Evolutionary conservation across 2,329 filamentous ascomycete genomes (phyloP), one percentile per base, ranked within the genome.

Genomic region (Coniochaeta hoffmannii): DNA sequence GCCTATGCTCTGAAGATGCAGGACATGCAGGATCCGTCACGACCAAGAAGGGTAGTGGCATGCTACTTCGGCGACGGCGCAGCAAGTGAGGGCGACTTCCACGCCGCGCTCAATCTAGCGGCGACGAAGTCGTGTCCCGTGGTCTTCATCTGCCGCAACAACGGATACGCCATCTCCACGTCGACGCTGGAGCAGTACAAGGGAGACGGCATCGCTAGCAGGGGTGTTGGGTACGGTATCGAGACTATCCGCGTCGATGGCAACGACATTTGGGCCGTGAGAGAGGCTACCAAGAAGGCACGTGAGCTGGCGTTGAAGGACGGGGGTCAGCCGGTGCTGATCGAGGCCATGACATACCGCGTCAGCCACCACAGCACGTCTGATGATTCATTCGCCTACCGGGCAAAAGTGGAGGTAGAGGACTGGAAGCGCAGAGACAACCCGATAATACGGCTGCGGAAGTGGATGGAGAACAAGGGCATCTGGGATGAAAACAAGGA

Each of bases 311-410:
- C 93, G 0, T 78, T 97, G 3, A 76, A 87, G 55, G 85, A 89
- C 44, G 90, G 89, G n/a, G 89, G 90, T 4, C 84, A 82, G 59
- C 91, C 90, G 0, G 82, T 99, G 0, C 76, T 99, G 8, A 87
- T 99, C 38, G 94, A 99, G 73, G 91, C 91, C 55, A 96, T 99
- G 89, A 93, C 89, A 24, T 99, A 99, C 73, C 90, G 94, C n/a
- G 92, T 97, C 44, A 93, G 89, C 7, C 69, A 99, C 68, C 94
- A 99, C 74, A 96, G 90, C 71, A 99, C 94, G 0, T 94, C 89
- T 0, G 94, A 99, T 67, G 94, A 99, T 72, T 94, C 89, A 26
- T 99, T 97, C 66, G 94, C 94, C 0, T 99, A 99, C 74, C 88
- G 94, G 9, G 91, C 92, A 1, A 85, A 88, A 26, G 86, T 97